These are phyloP conservation scores for Pseudogymnoascus sp. DNA, from an alignment of 2,329 filamentous ascomycete genomes.

Conservation along the genomic window DNA sequence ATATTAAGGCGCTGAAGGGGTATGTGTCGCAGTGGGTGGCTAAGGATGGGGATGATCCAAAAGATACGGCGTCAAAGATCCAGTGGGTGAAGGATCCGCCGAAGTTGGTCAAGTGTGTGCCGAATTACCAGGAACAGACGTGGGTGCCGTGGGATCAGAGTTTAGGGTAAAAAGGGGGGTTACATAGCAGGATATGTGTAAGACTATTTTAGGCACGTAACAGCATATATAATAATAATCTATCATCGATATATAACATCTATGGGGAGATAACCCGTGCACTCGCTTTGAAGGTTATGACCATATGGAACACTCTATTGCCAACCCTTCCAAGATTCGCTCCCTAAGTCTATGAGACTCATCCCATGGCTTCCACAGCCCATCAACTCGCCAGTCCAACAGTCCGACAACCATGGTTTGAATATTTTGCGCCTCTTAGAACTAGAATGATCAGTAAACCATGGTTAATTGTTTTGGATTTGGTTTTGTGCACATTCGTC, in stretches of 20 bases:
- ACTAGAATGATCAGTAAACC: background rate
- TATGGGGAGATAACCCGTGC: background rate
- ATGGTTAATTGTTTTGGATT: background rate
- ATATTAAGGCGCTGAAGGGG: conserved; percentile 44
- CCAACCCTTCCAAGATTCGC: background rate
- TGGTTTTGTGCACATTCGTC: background rate
- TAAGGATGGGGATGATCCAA: conserved; percentile 19
- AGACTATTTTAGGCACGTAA: background rate
- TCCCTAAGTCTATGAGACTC: background rate
- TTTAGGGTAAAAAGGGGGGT: background rate
- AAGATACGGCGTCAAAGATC: background rate
- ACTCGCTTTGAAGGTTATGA: no score
- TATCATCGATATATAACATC: background rate
- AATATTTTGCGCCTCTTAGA: background rate
- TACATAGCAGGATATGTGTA: background rate
- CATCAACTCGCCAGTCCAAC: background rate
- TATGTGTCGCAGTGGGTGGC: conserved; percentile 34
- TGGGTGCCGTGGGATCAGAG: conserved; percentile 8
- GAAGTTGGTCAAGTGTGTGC: conserved; percentile 11
- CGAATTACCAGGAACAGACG: conserved; percentile 7
- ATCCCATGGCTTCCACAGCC: background rate
- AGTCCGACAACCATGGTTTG: background rate
- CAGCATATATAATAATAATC: conserved; percentile 1
- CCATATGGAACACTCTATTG: background rate
- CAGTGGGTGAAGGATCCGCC: conserved; percentile 9